Base-by-base conservation (phyloP, 73 alveolate species). In the Paramecium pentaurelia region DNA sequence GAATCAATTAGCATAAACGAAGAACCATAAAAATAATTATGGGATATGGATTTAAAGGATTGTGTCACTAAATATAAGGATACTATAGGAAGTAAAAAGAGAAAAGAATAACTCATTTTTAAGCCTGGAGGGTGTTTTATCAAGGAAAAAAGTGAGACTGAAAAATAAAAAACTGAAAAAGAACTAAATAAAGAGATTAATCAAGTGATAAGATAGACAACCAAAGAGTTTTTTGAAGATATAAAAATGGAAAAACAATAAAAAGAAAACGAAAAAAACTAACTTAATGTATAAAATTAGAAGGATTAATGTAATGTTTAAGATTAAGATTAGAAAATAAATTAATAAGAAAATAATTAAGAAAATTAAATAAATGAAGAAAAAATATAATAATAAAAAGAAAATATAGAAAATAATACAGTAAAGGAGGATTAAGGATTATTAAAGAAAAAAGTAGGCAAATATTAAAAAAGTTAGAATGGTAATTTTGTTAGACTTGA, bases 401-500 rank as follows among this genome's bases (percentile, higher is more conserved):
- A 54, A 22, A 54, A 54, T 18, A 54, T n/a, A 5, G 70, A 54
- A n/a, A 54, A 20, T 54, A 18, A 54, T 54, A 3, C 10, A 18
- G 32, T 54, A 3, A 54, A 54, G 2, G 70, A n/a, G 28, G 32
- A 54, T 54, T 54, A 54, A 54, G 70, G 70, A 18, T 18, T 54
- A n/a, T 54, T 54, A 54, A 54, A 54, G 32, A 54, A 54, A 54
- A 54, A 54, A 54, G 70, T 54, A 25, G 70, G 70, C 4, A 54
- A 54, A 54, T 54, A n/a, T 54, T 54, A 54, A 68, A 68, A 68
- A 64, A 60, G 88, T 18, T 27, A 64, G 12, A 58, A 68, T 12
- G 88, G 73, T 8, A 87, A 87, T 37, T 87, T 87, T 64, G 93
- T 87, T 0, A 27, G 58, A 9, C 38, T 60, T 2, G 88, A 87